Percentiles rank a stretch among this genome's conserved stretches.
phyloP scores from a whole-genome alignment of 1,284 basidiomycete genomes.

The Cutaneotrichosporon dermatis region DNA sequence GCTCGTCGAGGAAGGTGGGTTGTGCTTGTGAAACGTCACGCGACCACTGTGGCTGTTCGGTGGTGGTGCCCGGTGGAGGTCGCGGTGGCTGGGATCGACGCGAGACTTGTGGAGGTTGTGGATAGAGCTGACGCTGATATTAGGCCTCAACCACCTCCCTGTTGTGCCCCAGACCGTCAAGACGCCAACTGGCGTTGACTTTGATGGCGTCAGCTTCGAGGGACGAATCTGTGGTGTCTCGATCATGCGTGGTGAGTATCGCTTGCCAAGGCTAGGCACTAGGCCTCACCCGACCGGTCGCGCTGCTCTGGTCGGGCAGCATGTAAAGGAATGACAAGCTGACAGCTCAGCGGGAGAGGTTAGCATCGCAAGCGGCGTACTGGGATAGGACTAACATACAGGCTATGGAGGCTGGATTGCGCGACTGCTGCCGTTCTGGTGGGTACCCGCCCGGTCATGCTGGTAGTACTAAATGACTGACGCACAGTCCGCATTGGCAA shows the following conservation, averaged over 20 bases:
- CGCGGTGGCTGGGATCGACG: too few species aligned
- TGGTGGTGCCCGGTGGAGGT: too few species aligned
- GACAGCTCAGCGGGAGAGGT: conserved; percentile 36
- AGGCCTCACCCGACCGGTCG: not conserved
- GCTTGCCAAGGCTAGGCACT: too few species aligned
- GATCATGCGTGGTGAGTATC: conserved; percentile 61
- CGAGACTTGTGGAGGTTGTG: too few species aligned
- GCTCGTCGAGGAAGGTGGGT: conserved; percentile 57
- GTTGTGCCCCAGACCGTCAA: conserved; percentile 72
- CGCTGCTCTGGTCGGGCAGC: too few species aligned
- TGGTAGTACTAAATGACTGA: not conserved
- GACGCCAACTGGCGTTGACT: conserved; percentile 64
- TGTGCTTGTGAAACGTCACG: conserved; percentile 12
- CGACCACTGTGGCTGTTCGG: too few species aligned
- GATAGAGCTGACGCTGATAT: not conserved
- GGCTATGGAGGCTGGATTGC: conserved; percentile 90
- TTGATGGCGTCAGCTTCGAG: conserved; percentile 84
- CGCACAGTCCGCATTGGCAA: conserved; percentile 47
- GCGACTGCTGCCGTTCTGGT: conserved; percentile 73
- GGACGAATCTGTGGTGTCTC: conserved; percentile 93
- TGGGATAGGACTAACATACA: conserved; percentile 33
- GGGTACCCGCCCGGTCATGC: conserved; percentile 22
- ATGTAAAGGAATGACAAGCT: not conserved
- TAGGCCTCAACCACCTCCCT: conserved; percentile 93
- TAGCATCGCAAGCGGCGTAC: not conserved